Base-by-base conservation (phyloP, 2,329 filamentous ascomycete species). In the Phyllosticta citribraziliensis region DNA sequence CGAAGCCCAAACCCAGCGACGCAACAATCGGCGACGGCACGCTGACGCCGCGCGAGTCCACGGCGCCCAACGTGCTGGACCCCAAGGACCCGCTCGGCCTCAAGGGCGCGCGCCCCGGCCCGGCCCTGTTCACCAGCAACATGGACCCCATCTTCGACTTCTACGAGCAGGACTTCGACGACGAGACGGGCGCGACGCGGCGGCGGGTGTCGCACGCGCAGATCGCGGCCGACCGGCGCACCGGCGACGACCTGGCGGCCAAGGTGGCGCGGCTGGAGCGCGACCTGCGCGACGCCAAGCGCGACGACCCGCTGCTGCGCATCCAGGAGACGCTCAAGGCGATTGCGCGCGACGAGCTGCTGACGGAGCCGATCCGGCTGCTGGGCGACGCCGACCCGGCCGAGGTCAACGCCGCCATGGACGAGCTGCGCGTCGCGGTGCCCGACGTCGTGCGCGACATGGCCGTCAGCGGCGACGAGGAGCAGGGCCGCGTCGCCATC, bases 311-410 rank as follows among this genome's bases (percentile, higher is more conserved):
- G 40, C 12, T 60, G 20, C 27, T 60, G 53, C 40, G 53, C 11
- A 40, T 54, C 11, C 2, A 51, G 14, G 40, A 47, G 27, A 12
- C 6, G 27, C 19, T 8, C 12, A 19, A 17, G 27, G 30, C 19
- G 1, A 24, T 50, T 2, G 22, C 11, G 22, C 35, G 51, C 3
- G 40, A 55, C 12, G 53, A 56, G 25, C 20, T 52, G 57, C 52
- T 59, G 33, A 40, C 20, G 9, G 40, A n/a, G 14, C 40, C 40
- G 17, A 47, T 47, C 40, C 14, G 17, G 17, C 40, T 47, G 54
- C 27, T 55, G 54, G 27, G 24, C n/a, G 59, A 61, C 1, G 59
- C 59, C n/a, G 55, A 57, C 1, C 59, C 59, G 22, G 55, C 10
- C 2, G 19, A 11, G 1, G 54, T 61, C 27, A 19, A 40, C n/a